These are phyloP conservation scores for Tricholomella constricta DNA, from an alignment of 768 basidiomycete species.

Conservation along the genomic window DNA sequence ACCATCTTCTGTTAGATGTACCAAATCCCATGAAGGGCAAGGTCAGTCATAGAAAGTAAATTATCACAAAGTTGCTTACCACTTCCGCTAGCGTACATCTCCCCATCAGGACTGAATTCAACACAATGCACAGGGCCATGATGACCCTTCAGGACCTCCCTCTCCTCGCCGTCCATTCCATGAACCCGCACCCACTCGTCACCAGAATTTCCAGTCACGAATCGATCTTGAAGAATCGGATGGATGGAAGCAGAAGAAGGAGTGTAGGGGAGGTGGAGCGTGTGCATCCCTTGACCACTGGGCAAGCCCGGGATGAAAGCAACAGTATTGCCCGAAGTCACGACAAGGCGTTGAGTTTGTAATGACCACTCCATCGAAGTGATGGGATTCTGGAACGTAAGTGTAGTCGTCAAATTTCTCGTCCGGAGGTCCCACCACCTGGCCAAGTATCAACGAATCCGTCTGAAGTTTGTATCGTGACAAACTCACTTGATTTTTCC, in stretches of 20 bases:
- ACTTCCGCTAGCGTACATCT: constrained; percentile 96
- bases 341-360: constrained; percentile 79
- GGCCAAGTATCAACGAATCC: constrained; percentile 18
- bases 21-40: constrained; percentile 5
- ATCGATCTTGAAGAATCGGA: constrained; percentile 83
- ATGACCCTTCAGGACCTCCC: constrained; percentile 92
- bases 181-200: constrained; percentile 99
- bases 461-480: neutral
- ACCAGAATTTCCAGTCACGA: constrained; percentile 84
- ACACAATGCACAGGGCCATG: constrained; percentile 97
- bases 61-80: constrained; percentile 54
- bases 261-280: constrained; percentile 77
- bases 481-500: constrained; percentile 76
- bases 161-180: constrained; percentile 86
- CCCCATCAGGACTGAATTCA: constrained; percentile 93
- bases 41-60: constrained; percentile 8
- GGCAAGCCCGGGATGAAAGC: constrained; percentile 84
- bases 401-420: constrained; percentile 64
- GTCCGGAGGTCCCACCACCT: constrained; percentile 98
- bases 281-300: constrained; percentile 67
- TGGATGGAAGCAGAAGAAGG: constrained; percentile 96
- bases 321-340: constrained; percentile 91
- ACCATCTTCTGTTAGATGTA: constrained; percentile 67
- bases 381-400: constrained; percentile 78
- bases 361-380: constrained; percentile 92